Evolutionary conservation across 257 asterid genomes (phyloP), one percentile per base, ranked within the genome.

Genomic region (Solanum dulcamara): DNA sequence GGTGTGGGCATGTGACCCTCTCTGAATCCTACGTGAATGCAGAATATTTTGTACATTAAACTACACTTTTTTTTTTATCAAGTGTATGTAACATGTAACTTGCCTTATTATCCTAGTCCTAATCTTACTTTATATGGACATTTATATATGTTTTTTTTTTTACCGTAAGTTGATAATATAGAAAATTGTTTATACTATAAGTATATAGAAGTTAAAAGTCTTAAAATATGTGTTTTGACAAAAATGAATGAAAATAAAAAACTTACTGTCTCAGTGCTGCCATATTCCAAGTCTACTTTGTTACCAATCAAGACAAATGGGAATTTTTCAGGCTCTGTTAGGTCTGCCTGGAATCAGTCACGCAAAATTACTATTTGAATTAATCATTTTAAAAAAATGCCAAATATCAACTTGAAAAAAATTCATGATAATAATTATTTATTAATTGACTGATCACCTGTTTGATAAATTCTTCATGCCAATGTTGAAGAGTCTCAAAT

Each of bases 241-340:
- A 77, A 46, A 5, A 28, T 17, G 40, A 46, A 77, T 9, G 6
- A 17, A 37, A 17, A 77, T n/a, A 0, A 48, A 5, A 14, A 5
- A 14, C 92, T 87, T 89, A 96, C 99, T 87, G 77, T 90, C 24
- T 96, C 93, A 87, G 91, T 93, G 85, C 89, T 91, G 57, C 97
- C 96, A 59, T 93, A 92, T n/a, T 91, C 93, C 14, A 91, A 32
- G 50, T 96, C 99, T 42, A 93, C 92, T 86, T 96, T 96, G 90
- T 96, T 94, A 35, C 99, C 99, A n/a, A 96, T 93, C 84, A 96
- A 84, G 42, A 93, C 93, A 62, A 93, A 94, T 20, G 98, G 98
- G 88, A 94, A 93, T 6, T 88, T 80, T 84, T 94, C 96, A 0
- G 99, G 98, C 81, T 89, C 88, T 1, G 90, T 37, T 0, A 96